These are phyloP conservation scores for Physaria fendleri DNA, from an alignment of 345 rosid genomes.

Conservation along the genomic window DNA sequence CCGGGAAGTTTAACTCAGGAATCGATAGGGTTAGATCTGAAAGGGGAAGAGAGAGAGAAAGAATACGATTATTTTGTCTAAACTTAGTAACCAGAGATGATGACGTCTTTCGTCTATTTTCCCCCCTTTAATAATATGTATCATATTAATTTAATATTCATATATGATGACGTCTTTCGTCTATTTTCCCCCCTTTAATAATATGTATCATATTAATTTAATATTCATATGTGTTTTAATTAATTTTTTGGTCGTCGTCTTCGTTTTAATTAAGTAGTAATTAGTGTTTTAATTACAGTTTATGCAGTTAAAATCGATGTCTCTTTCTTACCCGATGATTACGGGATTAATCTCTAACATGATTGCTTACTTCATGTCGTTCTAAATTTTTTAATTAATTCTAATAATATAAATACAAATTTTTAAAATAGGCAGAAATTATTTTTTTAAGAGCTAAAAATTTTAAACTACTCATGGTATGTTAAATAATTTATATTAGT, in stretches of 20 bases:
- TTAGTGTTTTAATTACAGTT: background rate
- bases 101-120: slow-evolving; percentile 11
- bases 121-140: too few relatives aligned
- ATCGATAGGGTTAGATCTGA: background rate
- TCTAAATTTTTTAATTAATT: too few relatives aligned
- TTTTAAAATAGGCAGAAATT: too few relatives aligned
- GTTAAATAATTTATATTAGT: too few relatives aligned
- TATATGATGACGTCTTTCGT: slow-evolving; percentile 14
- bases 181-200: background rate
- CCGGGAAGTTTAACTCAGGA: background rate
- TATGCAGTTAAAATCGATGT: too few relatives aligned
- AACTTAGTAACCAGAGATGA: slow-evolving; percentile 20
- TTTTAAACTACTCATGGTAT: too few relatives aligned
- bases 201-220: too few relatives aligned
- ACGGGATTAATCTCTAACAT: background rate
- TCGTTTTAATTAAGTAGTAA: background rate
- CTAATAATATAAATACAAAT: too few relatives aligned
- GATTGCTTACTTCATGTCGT: too few relatives aligned
- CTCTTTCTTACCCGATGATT: background rate
- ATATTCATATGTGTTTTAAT: slow-evolving; percentile 12
- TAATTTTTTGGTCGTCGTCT: background rate
- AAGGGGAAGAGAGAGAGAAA: slow-evolving; percentile 1
- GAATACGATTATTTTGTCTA: slow-evolving; percentile 21
- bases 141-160: slow-evolving; percentile 20
- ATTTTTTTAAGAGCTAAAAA: too few relatives aligned